A percentile compares a stretch with the other conserved stretches of the same genome.
phyloP scores from a whole-genome alignment of 768 basidiomycete species.

The Mycena rebaudengoi region DNA sequence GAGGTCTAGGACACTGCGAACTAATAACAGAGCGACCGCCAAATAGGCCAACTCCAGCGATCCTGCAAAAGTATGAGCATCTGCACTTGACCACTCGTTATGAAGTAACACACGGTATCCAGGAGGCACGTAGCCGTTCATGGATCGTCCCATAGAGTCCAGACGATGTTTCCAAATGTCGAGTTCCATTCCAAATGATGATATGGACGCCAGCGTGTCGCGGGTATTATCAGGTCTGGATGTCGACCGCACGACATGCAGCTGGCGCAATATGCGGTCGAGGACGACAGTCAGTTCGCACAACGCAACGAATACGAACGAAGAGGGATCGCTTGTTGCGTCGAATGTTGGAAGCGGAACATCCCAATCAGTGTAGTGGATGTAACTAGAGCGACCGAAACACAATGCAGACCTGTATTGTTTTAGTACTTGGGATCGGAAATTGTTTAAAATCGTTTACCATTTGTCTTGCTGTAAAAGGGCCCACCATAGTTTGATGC shows the following conservation, averaged over 20 bases:
- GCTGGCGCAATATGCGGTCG: conserved; percentile 21
- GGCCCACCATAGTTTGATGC: conserved; percentile 28
- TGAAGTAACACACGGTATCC: conserved; percentile 22
- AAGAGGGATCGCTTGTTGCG: conserved; percentile 15
- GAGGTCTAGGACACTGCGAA: conserved; percentile 23
- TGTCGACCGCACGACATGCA: conserved; percentile 22
- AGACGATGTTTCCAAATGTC: conserved; percentile 27
- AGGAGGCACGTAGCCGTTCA: conserved; percentile 24
- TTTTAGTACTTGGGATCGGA: not conserved
- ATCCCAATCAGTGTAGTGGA: conserved; percentile 27
- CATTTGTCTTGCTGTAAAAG: conserved; percentile 29
- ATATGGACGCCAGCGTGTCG: conserved; percentile 20
- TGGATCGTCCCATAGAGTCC: conserved; percentile 25
- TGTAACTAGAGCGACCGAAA: conserved; percentile 26
- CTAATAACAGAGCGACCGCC: conserved; percentile 24
- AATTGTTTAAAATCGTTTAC: not conserved
- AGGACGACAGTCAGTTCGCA: conserved; percentile 26
- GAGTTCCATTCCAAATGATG: conserved; percentile 25
- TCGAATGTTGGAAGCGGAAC: conserved; percentile 26
- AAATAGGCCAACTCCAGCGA: conserved; percentile 27
- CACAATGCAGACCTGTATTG: conserved; percentile 21
- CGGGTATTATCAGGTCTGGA: conserved; percentile 17
- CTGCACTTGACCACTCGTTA: not conserved
- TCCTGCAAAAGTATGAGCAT: conserved; percentile 6
- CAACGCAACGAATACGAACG: conserved; percentile 20